Base-by-base conservation (phyloP, 495 filamentous ascomycete genomes). In the Penicillium fimorum region DNA sequence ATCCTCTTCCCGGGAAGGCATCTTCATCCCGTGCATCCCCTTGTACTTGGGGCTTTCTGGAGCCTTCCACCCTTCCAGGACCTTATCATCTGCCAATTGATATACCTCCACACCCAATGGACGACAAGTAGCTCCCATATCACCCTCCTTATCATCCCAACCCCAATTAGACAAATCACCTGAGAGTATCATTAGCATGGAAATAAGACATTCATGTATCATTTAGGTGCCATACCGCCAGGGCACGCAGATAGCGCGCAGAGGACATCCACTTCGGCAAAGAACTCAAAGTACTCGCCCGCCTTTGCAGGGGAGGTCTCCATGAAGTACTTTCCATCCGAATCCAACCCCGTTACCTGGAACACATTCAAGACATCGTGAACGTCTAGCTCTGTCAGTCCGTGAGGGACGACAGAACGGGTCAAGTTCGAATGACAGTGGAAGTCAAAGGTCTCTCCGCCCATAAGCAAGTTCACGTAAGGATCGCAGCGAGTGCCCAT, bases 291-390 rank as follows among this genome's bases (percentile, higher is more conserved):
- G 48, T 79, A 87, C 53, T 90, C 86, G 2, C 80, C 85, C 45
- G 71, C 53, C 46, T 76, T 78, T 0, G 88, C 88, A 1, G 89
- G 89, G 41, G 84, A 87, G 0, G 87, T 78, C 58, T 84, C 79
- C 89, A 92, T 92, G 55, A 88, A 92, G 54, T 91, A 94, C 43
- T 83, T 79, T 1, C 86, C 89, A 53, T 88, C 71, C 47, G 82
- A 75, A 57, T 91, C 83, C 52, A 92, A 65, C 0, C 87, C 88
- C 0, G 88, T 92, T 24, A 90, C 87, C 64, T 91, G 88, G 61
- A 94, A 92, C 22, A 92, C 78, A 65, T 92, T 92, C 50, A 92
- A 70, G 2, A 92, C 88, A 70, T 92, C 88, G 59, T 92, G 89
- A 11, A 92, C 82, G 70, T 92, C 88, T 42, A 79, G 71, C 67